Base-by-base conservation (phyloP, 768 basidiomycete species). In the Tulasnella sp. region DNA sequence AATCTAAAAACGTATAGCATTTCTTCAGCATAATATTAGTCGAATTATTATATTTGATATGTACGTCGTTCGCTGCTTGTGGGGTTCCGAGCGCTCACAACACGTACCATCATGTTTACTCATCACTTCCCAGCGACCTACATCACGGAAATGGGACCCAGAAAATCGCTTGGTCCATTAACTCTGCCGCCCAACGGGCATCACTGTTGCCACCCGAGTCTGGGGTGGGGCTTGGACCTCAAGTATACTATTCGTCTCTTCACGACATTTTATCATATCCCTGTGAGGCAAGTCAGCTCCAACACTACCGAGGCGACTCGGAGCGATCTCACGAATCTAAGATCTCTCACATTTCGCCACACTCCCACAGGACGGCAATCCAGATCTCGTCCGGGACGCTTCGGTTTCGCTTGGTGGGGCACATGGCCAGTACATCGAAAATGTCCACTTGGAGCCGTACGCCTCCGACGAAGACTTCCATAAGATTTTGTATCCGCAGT, bases 71-170 rank as follows among this genome's bases (percentile, higher is more conserved):
- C 44, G 16, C 44, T 48, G 75, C n/a, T 42, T 9, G 18, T 16
- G 24, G 75, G 39, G 62, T 68, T 34, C 34, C 5, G 9, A 31
- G 27, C 18, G 27, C 62, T 68, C 4, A 68, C 62, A 68, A 68
- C 62, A 68, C 0, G 14, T 34, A 19, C 34, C 27, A 68, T 36
- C 62, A 27, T 2, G 7, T 52, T 42, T 36, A 52, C 44, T 48
- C 27, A 24, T 12, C 18, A 14, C 24, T n/a, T 18, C n/a, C 4
- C 42, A 75, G 75, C 76, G 97, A 97, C 84, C 87, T 97, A 14
- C 95, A 96, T 85, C 95, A 96, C 82, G 95, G 96, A 2, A 97
- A 98, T 83, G 97, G 97, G 1, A 99, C 97, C 0, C 97, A 99
- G 84, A 91, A 95, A 0, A 91, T 98, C 44, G 89, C 88, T 0